Evolutionary conservation across 768 basidiomycete genomes (phyloP), one percentile per base, ranked within the genome.

Genomic region (Panus rudis): DNA sequence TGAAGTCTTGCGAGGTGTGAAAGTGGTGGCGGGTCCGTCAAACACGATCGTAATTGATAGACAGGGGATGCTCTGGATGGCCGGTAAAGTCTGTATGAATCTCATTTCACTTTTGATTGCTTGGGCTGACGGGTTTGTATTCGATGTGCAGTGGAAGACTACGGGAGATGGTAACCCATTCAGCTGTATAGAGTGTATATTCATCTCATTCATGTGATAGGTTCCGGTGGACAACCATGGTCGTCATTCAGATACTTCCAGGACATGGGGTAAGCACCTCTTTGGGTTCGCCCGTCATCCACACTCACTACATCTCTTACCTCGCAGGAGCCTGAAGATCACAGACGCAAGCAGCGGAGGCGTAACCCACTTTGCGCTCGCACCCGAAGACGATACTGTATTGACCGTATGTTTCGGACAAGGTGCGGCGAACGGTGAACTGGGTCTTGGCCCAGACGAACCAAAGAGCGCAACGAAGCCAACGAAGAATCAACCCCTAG

Each of bases 331-430:
- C 3, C 94, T 88, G 68, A 89, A 89, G 57, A 78, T 88, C 22
- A 63, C 65, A 17, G 66, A 74, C 6, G 81, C 81, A 2, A 67
- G 72, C 14, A 84, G 81, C 32, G 94, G 94, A 24, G 92, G 92
- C 14, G 89, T 92, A 13, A 92, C 92, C 0, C 88, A 94, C 57
- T 96, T 88, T 71, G 71, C 82, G 5, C 67, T 86, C 22, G 76
- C 84, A 1, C 72, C 78, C 3, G 89, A 92, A 38, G 82, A 87
- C 13, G 84, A 88, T 30, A 78, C 68, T 24, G 65, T 78, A 0
- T 90, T 94, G 82, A 87, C 88, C 3, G 81, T 94, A 22, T 82
- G 79, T 4, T 90, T 83, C 73, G 86, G 86, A 1, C 86, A 90
- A 57, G 87, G 85, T 50, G 86, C 86, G n/a, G 74, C 77, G n/a